Evolutionary conservation across 306 rosid species (phyloP).

Genomic region (Castanea crenata): DNA sequence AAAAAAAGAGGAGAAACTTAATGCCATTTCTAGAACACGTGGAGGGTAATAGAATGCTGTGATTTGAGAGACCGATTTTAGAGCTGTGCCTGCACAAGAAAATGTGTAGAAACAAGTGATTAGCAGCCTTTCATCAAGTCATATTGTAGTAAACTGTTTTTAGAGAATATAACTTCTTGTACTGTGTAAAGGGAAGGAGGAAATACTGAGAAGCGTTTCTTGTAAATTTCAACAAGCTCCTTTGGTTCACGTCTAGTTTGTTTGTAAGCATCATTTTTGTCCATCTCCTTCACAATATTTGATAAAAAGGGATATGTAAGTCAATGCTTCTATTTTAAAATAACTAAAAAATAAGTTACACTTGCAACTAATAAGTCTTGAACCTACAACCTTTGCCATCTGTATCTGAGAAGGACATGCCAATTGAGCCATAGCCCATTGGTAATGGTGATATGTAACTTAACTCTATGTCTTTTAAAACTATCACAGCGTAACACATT

Average conservation of each 20-base stretch:
- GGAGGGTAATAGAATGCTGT: background rate
- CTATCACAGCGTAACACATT: too few species aligned
- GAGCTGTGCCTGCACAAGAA: background rate
- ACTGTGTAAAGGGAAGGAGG: background rate
- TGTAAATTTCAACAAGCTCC: constrained; percentile 58
- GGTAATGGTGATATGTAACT: too few species aligned
- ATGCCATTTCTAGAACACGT: too few species aligned
- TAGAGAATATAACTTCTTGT: background rate
- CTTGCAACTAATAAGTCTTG: too few species aligned
- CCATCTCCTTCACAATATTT: constrained; percentile 42
- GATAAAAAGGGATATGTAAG: background rate
- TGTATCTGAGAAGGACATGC: background rate
- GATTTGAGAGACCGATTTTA: background rate
- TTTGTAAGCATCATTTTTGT: constrained; percentile 59
- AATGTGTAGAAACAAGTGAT: background rate
- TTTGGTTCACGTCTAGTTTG: constrained; percentile 52
- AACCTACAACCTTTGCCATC: background rate
- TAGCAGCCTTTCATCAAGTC: background rate
- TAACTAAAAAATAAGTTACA: too few species aligned
- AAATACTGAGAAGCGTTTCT: constrained; percentile 54
- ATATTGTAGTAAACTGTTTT: background rate
- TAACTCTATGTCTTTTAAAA: too few species aligned
- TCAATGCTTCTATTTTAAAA: background rate
- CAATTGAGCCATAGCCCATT: too few species aligned
- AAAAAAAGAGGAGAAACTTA: too few species aligned